Evolutionary conservation across 768 basidiomycete genomes (phyloP).

Genomic region (Trametes punicea): DNA sequence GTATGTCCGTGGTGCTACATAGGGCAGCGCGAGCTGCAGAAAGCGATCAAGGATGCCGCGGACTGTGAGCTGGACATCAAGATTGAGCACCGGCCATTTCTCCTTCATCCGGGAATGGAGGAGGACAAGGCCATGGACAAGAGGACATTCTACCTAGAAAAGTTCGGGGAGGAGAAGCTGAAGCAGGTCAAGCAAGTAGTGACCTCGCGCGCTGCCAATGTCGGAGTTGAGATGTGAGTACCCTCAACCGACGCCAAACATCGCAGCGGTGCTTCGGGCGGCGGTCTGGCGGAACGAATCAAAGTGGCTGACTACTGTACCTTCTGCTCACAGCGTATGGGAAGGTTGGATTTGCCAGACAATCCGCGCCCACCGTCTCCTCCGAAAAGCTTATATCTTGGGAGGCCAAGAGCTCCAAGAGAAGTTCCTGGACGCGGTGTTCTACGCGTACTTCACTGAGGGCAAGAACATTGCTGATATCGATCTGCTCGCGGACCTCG

Average conservation of each 20-base stretch:
- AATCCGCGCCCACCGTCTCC: slow-evolving; percentile 67
- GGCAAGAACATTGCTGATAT: slow-evolving; percentile 60
- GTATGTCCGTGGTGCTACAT: slow-evolving; percentile 43
- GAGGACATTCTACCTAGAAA: slow-evolving; percentile 28
- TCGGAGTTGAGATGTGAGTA: slow-evolving; percentile 46
- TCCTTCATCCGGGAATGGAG: slow-evolving; percentile 39
- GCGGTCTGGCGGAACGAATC: not conserved
- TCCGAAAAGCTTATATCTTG: slow-evolving; percentile 61
- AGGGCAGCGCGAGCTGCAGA: slow-evolving; percentile 38
- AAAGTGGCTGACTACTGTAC: not conserved
- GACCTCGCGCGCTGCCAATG: slow-evolving; percentile 32
- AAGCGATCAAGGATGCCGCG: slow-evolving; percentile 33
- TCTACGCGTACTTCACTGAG: slow-evolving; percentile 65
- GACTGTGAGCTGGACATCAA: slow-evolving; percentile 34
- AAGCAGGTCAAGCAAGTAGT: slow-evolving; percentile 33
- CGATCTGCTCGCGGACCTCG: slow-evolving; percentile 55
- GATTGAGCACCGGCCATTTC: slow-evolving; percentile 46
- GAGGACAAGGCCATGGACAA: slow-evolving; percentile 29
- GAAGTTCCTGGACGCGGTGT: slow-evolving; percentile 53
- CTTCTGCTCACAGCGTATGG: slow-evolving; percentile 42
- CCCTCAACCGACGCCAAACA: too few species aligned
- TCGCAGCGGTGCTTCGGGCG: not conserved
- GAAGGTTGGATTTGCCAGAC: slow-evolving; percentile 63
- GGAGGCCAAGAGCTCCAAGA: slow-evolving; percentile 62
- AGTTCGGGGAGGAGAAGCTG: slow-evolving; percentile 40